Base-by-base conservation (phyloP, 805 yeast genomes). In the Scheffersomyces ergatensis region DNA sequence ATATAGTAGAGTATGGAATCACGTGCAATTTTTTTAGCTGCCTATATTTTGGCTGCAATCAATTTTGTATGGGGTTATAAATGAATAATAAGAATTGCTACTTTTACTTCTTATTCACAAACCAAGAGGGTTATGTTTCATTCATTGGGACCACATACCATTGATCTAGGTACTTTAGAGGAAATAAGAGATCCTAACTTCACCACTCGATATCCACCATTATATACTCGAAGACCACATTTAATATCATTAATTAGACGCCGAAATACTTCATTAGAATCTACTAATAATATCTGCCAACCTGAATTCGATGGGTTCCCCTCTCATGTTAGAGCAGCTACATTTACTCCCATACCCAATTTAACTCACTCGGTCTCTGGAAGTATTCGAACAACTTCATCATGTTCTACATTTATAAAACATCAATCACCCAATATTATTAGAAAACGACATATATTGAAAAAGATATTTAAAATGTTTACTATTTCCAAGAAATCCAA, bases 131-230 rank as follows among this genome's bases (percentile, higher is more conserved):
- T 25, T 9, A 29, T 29, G 32, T 29, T 29, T 29, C 17, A n/a
- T 4, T 14, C 7, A 4, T 7, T 31, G 16, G 29, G 17, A 15
- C 23, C 44, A 23, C 29, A 35, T 26, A 40, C 27, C 18, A 34
- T 48, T 7, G 45, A 45, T 36, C 14, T 44, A n/a, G 39, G 34
- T 15, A 43, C 44, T 1, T 35, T 43, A n/a, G 46, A 38, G 12
- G 49, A 46, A 32, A 25, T 46, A 15, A 26, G 46, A 21, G 46
- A 46, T 39, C 47, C 49, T 11, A 39, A 43, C 26, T 34, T 43
- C 13, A 36, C 38, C 12, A 43, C 35, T 29, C 18, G 49, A 32
- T 50, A 33, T 34, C 49, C 41, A 20, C 49, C 40, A 31, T 44
- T 40, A 24, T 36, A 23, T 34, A 43, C 20, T 11, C 36, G 34